Evolutionary conservation across 805 yeast genomes (phyloP).

Genomic region (Ogataea haglerorum): DNA sequence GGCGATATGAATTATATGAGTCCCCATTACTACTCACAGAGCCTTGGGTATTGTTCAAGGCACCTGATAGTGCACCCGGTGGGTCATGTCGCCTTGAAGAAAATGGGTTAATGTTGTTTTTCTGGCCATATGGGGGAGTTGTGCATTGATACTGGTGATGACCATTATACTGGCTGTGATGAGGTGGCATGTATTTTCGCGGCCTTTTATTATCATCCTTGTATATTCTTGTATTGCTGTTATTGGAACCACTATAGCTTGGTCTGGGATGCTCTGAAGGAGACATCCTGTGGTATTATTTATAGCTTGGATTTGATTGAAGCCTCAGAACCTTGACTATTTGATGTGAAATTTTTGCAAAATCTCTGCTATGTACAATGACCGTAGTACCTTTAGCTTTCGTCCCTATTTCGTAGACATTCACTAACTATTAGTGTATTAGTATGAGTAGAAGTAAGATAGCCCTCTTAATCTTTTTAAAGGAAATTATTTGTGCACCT

Average conservation of each 20-base stretch:
- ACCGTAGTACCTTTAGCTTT: too few species aligned
- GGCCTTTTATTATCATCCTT: conserved; percentile 27
- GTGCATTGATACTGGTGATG: conserved; percentile 13
- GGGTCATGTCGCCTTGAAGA: conserved; percentile 29
- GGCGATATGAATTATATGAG: conserved; percentile 14
- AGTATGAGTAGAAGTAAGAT: neutral
- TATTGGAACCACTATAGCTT: conserved; percentile 12
- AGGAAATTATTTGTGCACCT: conserved; percentile 7
- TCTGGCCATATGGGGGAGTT: conserved; percentile 21
- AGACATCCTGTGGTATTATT: conserved; percentile 14
- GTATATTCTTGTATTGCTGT: conserved; percentile 18
- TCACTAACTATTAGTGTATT: neutral
- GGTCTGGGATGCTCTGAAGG: conserved; percentile 22
- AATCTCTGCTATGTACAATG: too few species aligned
- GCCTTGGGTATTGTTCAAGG: conserved; percentile 4
- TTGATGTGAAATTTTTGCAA: too few species aligned
- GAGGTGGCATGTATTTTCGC: conserved; percentile 22
- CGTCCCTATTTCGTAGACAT: conserved; percentile 1
- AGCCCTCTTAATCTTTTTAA: conserved; percentile 4
- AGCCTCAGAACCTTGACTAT: neutral
- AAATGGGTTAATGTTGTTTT: conserved; percentile 27
- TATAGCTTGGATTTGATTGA: too few species aligned
- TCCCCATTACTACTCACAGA: conserved; percentile 6
- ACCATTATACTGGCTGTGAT: conserved; percentile 11
- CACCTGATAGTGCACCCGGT: conserved; percentile 8